Conservation (phyloP, 345 rosid species). For the Populus pruinosa region DNA sequence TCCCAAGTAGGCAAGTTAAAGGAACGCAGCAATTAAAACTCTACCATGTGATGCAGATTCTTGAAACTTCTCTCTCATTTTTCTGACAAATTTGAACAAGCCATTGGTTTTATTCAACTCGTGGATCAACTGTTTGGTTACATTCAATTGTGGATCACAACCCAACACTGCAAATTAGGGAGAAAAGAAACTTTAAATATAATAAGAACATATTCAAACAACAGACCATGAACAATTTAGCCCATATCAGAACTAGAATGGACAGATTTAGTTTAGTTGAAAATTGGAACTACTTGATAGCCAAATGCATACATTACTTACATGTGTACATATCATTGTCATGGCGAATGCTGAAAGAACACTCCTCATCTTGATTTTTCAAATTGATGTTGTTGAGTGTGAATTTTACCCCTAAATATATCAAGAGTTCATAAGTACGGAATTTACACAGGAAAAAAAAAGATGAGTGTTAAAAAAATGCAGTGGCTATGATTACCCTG, state of each 20-base stretch:
- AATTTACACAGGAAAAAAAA: background rate
- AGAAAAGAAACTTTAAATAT: constrained; percentile 13
- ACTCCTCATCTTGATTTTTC: constrained; percentile 45
- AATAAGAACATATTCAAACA: background rate
- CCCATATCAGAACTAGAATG: background rate
- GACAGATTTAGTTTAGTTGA: background rate
- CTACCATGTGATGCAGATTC: constrained; percentile 62
- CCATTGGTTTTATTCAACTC: constrained; percentile 81
- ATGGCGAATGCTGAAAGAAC: constrained; percentile 62
- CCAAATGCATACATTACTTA: constrained; percentile 31
- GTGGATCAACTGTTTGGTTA: constrained; percentile 53
- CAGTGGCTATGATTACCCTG: constrained; percentile 45
- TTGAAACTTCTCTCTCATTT: constrained; percentile 74
- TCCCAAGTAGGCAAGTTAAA: constrained; percentile 10
- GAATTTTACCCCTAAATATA: constrained; percentile 74
- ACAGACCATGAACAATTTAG: background rate
- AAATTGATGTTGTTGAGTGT: constrained; percentile 53
- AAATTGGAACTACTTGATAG: background rate
- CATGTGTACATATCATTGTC: constrained; percentile 63
- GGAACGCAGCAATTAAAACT: background rate
- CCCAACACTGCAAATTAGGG: constrained; percentile 58
- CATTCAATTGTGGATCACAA: constrained; percentile 61
- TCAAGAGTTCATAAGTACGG: constrained; percentile 13
- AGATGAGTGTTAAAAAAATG: background rate
- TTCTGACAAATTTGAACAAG: constrained; percentile 74